Conservation (phyloP, 1,139 yeast genomes). For the Geotrichum siamense region DNA sequence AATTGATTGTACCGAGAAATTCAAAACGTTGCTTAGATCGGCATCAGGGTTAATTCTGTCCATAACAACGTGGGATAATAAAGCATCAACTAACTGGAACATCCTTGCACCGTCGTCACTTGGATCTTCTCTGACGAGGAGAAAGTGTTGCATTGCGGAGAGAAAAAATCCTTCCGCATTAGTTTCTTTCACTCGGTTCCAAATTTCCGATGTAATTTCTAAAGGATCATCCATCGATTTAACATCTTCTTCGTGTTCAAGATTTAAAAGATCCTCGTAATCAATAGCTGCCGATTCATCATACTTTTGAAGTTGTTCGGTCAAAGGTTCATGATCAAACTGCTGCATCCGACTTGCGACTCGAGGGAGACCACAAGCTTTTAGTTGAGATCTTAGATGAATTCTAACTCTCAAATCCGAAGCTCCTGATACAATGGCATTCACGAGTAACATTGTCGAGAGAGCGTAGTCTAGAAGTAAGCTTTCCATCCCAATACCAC, state of each 20-base stretch:
- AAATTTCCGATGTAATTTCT: constrained; percentile 49
- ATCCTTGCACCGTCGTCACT: constrained; percentile 64
- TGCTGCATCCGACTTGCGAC: constrained; percentile 55
- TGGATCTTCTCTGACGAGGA: constrained; percentile 42
- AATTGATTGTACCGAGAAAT: constrained; percentile 74
- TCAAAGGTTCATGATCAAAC: constrained; percentile 56
- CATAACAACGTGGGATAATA: constrained; percentile 73
- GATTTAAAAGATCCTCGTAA: constrained; percentile 53
- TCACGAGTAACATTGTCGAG: constrained; percentile 69
- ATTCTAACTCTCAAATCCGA: constrained; percentile 58
- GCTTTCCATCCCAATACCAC: constrained; percentile 58
- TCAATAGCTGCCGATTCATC: constrained; percentile 64
- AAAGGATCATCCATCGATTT: constrained; percentile 52
- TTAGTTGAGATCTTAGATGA: constrained; percentile 68
- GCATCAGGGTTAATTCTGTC: constrained; percentile 42
- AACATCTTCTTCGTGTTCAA: constrained; percentile 51
- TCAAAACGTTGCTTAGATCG: constrained; percentile 69
- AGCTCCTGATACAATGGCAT: constrained; percentile 62
- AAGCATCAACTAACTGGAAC: constrained; percentile 72
- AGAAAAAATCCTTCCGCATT: constrained; percentile 62
- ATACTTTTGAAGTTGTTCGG: constrained; percentile 59
- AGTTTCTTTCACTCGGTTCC: constrained; percentile 55
- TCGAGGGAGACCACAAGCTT: constrained; percentile 65
- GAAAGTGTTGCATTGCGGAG: constrained; percentile 78
- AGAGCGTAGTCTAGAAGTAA: constrained; percentile 73